Evolutionary conservation across 1,284 basidiomycete species (phyloP), one percentile per base, ranked within the genome.

Genomic region (Hemileia vastatrix): DNA sequence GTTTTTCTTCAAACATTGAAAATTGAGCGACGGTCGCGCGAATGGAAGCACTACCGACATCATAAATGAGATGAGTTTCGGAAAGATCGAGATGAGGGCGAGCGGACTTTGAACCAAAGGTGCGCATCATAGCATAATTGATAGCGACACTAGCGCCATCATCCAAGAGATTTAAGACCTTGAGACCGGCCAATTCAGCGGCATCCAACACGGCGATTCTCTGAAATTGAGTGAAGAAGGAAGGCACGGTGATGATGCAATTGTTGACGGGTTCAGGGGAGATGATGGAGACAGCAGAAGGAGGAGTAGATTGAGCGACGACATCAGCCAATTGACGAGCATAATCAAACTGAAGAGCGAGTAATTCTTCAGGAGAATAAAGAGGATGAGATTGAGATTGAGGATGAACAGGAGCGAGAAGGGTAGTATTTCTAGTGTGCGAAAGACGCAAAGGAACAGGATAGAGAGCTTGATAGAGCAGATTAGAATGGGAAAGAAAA

Each of bases 111-210:
- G 66, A 67, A 5, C 70, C 52, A 80, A 98, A 98, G 0, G 83
- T 82, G 40, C 93, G 83, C 1, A 90, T 91, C 88, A 97, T 95
- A 43, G 93, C 94, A 72, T 90, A 99, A 79, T 95, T 95, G 68
- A 96, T 82, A 6, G 88, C 92, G 27, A 92, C 86, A 75, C 64
- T 50, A 54, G 61, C 18, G 47, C 93, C 93, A 73, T 99, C 95
- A 68, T 92, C 88, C 64, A 98, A 84, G 65, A 98, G 81, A 0
- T 87, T 84, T 24, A 94, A 78, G 2, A 88, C 86, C 18, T 83
- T 83, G 64, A 99, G 78, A 1, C 93, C 94, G 19, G 91, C 85
- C 54, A 97, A 84, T 72, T 92, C 89, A 47, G 92, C 83, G 1
- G 94, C 89, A 76, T 98, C 94, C 33, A 86, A 82, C 63, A 95